These are phyloP conservation scores for Prosopis cineraria DNA, from an alignment of 306 rosid genomes.

Conservation along the genomic window DNA sequence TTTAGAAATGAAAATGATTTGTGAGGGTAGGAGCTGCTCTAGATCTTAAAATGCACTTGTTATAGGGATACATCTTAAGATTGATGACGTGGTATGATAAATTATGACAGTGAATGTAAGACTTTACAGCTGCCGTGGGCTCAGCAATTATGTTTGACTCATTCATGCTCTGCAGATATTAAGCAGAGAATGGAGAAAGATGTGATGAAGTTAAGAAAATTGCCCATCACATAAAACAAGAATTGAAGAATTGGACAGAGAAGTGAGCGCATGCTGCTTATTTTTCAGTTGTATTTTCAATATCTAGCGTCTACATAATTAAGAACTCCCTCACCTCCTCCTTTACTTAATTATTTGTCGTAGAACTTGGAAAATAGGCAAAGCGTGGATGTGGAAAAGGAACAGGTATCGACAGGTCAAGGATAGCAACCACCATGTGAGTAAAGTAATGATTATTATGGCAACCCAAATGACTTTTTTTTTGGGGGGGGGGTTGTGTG, in stretches of 20 bases:
- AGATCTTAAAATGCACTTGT: conserved; percentile 6
- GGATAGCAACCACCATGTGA: conserved; percentile 93
- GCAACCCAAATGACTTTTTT: neutral
- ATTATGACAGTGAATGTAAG: conserved; percentile 14
- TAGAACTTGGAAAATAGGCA: conserved; percentile 91
- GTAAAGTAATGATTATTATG: conserved; percentile 38
- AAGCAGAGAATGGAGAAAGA: conserved; percentile 91
- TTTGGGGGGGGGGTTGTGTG: too few relatives aligned
- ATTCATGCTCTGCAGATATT: conserved; percentile 58
- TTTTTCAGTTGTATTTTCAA: conserved; percentile 6
- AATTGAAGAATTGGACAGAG: conserved; percentile 86
- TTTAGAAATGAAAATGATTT: conserved; percentile 20
- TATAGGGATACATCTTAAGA: neutral
- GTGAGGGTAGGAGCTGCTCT: neutral
- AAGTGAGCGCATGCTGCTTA: conserved; percentile 47
- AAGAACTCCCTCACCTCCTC: conserved; percentile 9
- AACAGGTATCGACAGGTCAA: conserved; percentile 84
- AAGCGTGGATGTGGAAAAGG: conserved; percentile 93
- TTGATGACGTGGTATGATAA: neutral
- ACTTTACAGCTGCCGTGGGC: neutral
- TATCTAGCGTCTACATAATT: conserved; percentile 11
- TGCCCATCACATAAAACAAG: conserved; percentile 67
- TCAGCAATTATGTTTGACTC: conserved; percentile 24
- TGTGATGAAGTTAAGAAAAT: conserved; percentile 90
- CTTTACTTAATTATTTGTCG: conserved; percentile 30